phyloP scores from a whole-genome alignment of 768 basidiomycete species.

The Sporobolomyces roseus region DNA sequence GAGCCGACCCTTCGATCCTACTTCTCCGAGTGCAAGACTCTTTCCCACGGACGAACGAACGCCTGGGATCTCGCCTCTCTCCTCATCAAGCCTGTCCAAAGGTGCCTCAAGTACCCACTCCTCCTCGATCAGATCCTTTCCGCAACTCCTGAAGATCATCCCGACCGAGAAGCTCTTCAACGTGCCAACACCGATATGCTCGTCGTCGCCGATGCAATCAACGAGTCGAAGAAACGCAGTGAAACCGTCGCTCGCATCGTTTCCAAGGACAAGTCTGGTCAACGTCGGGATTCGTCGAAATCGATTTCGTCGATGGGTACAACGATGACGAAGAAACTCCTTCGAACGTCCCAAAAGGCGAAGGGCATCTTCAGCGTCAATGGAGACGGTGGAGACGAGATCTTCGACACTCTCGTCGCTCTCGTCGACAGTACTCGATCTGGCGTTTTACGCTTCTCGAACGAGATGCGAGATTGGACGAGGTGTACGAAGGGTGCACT shows the following conservation, averaged over 20 bases:
- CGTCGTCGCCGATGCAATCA: constrained; percentile 44
- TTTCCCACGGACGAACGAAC: constrained; percentile 59
- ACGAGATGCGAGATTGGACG: constrained; percentile 42
- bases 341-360: constrained; percentile 34
- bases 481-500: constrained; percentile 32
- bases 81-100: constrained; percentile 96
- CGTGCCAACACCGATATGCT: constrained; percentile 40
- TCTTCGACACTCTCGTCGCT: constrained; percentile 38
- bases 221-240: constrained; percentile 43
- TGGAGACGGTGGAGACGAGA: constrained; percentile 26
- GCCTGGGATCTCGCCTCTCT: constrained; percentile 91
- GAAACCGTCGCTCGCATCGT: constrained; percentile 42
- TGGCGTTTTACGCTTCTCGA: constrained; percentile 30
- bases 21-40: constrained; percentile 54
- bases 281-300: constrained; percentile 26
- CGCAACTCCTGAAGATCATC: constrained; percentile 39
- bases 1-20: constrained; percentile 60
- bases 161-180: constrained; percentile 37
- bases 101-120: constrained; percentile 96
- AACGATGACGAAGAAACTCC: constrained; percentile 38
- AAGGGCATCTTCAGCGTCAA: constrained; percentile 27
- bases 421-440: constrained; percentile 29
- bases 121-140: constrained; percentile 61
- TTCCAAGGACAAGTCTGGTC: constrained; percentile 20
- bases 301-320: constrained; percentile 25